Conservation (phyloP, 345 rosid genomes). For the Dipteronia sinensis region DNA sequence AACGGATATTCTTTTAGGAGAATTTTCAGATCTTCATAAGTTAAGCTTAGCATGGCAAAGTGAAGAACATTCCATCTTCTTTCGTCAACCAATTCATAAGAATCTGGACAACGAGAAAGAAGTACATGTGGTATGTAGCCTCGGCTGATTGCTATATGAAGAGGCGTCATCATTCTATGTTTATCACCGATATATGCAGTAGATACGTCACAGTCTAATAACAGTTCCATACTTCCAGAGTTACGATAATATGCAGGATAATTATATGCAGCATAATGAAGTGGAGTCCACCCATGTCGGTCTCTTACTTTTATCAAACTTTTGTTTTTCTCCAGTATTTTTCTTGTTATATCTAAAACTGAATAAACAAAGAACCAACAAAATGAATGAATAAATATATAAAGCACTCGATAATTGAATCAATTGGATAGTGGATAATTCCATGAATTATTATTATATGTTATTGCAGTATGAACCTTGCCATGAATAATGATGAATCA, state of each 20-base stretch:
- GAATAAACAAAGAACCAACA: no score
- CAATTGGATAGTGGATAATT: no score
- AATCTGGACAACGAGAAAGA: neutral
- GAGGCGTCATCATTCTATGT: neutral
- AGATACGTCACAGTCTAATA: neutral
- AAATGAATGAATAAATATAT: no score
- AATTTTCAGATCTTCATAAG: no score
- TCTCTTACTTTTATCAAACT: neutral
- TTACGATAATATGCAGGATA: neutral
- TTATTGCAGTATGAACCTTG: no score
- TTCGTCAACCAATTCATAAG: neutral
- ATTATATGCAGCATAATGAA: neutral
- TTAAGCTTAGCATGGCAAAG: neutral
- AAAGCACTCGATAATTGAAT: no score
- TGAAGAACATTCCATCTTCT: neutral
- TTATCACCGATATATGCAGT: neutral
- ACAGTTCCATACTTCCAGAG: accelerated
- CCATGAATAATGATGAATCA: no score
- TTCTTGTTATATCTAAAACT: neutral
- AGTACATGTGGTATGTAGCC: neutral
- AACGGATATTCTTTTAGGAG: neutral
- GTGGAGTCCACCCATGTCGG: neutral
- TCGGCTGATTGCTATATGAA: neutral
- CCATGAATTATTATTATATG: no score
- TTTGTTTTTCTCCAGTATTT: neutral